phyloP scores from a whole-genome alignment of 192 early-diverging fungal genomes.

The Ramicandelaber brevisporus region DNA sequence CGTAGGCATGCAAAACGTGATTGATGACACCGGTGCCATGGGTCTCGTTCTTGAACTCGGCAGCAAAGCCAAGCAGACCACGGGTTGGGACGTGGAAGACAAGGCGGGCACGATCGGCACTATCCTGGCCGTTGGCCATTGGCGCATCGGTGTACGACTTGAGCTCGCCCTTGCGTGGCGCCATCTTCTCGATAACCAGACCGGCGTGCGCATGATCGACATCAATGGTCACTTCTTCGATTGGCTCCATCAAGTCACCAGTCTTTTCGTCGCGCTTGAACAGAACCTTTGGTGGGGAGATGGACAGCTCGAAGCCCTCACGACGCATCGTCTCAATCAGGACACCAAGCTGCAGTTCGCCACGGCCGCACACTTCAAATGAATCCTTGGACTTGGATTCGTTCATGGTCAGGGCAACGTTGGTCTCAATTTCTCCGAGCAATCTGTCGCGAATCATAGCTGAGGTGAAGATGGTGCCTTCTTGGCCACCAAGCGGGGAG shows the following conservation, averaged over 20 bases:
- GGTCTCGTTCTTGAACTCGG: constrained; percentile 76
- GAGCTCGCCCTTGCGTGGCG: constrained; percentile 56
- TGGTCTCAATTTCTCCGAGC: constrained; percentile 50
- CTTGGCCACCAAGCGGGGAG: constrained; percentile 57
- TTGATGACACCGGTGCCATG: constrained; percentile 61
- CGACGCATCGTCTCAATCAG: constrained; percentile 75
- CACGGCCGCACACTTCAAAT: constrained; percentile 63
- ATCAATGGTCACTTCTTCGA: constrained; percentile 65
- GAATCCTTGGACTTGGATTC: constrained; percentile 37
- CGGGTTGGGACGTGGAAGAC: constrained; percentile 61
- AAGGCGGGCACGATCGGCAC: constrained; percentile 48
- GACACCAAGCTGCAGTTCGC: constrained; percentile 70
- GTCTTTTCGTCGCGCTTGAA: constrained; percentile 31
- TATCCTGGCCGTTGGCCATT: no score
- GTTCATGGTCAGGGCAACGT: constrained; percentile 50
- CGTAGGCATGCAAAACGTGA: constrained; percentile 47
- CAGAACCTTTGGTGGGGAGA: constrained; percentile 59
- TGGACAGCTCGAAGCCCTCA: constrained; percentile 65
- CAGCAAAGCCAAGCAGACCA: constrained; percentile 55
- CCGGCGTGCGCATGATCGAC: constrained; percentile 44
- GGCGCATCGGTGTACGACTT: constrained; percentile 36
- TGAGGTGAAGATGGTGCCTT: constrained; percentile 48
- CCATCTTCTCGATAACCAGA: constrained; percentile 61
- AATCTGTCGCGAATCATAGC: constrained; percentile 53
- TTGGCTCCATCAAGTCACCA: constrained; percentile 35